Evolutionary conservation across 1,284 basidiomycete species (phyloP).

Genomic region (Schizophyllum amplum): DNA sequence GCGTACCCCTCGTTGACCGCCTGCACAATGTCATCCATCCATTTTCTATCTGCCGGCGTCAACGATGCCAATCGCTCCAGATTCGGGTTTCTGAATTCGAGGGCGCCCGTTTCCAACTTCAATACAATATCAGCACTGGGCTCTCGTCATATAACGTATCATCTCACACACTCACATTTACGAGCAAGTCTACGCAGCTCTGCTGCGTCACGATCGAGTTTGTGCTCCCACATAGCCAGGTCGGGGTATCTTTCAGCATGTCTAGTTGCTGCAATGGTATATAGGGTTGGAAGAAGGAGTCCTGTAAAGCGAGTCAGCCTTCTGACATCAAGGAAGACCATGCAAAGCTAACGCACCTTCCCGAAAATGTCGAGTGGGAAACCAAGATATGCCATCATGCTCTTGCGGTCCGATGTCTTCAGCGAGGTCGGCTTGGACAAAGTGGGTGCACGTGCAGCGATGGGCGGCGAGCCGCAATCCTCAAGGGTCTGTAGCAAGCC

Average conservation of each 20-base stretch:
- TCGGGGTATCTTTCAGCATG: constrained; percentile 69
- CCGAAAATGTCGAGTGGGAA: constrained; percentile 86
- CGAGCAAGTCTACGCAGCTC: constrained; percentile 86
- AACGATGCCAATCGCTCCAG: constrained; percentile 76
- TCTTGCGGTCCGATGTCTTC: constrained; percentile 84
- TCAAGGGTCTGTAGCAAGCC: constrained; percentile 84
- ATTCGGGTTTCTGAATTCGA: constrained; percentile 81
- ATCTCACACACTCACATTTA: constrained; percentile 58
- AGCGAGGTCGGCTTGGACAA: constrained; percentile 74
- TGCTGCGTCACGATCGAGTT: constrained; percentile 96
- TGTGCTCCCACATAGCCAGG: constrained; percentile 90
- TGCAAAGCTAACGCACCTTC: constrained; percentile 35
- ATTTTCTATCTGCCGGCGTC: constrained; percentile 94
- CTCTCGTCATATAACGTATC: neutral
- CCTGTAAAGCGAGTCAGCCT: constrained; percentile 30
- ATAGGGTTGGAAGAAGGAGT: constrained; percentile 97
- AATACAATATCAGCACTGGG: neutral
- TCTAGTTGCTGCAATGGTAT: constrained; percentile 95
- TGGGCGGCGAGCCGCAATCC: constrained; percentile 88
- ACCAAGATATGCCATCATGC: constrained; percentile 87
- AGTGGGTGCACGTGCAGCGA: constrained; percentile 64
- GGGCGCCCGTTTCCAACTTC: constrained; percentile 77
- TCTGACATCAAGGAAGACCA: neutral
- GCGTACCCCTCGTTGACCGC: constrained; percentile 82
- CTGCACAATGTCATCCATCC: constrained; percentile 79